Evolutionary conservation across 805 yeast genomes (phyloP).

Genomic region (Ogataea methanolica): DNA sequence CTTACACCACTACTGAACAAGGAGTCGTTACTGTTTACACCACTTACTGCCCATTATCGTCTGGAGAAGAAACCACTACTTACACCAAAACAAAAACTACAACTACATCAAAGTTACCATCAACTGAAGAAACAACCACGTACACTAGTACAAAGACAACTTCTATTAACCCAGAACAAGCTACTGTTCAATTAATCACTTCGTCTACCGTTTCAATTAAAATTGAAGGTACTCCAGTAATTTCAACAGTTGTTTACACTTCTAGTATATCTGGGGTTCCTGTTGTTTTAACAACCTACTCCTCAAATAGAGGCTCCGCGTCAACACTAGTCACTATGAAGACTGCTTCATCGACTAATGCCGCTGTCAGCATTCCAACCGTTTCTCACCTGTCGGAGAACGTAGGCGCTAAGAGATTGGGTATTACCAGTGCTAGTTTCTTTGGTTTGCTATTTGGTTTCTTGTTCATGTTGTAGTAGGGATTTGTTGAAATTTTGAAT

Average conservation of each 20-base stretch:
- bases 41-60: slow-evolving; percentile 19
- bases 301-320: slow-evolving; percentile 5
- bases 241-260: slow-evolving; percentile 20
- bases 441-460: slow-evolving; percentile 9
- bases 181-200: slow-evolving; percentile 18
- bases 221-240: slow-evolving; percentile 10
- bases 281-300: slow-evolving; percentile 24
- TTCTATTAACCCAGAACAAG: neutral
- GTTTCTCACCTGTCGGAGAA: slow-evolving; percentile 8
- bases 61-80: slow-evolving; percentile 5
- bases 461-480: slow-evolving; percentile 6
- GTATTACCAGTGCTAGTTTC: slow-evolving; percentile 7
- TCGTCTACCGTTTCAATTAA: slow-evolving; percentile 17
- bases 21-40: slow-evolving; percentile 16
- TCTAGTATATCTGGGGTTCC: slow-evolving; percentile 21
- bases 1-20: slow-evolving; percentile 8
- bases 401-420: slow-evolving; percentile 11
- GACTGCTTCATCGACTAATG: slow-evolving; percentile 1
- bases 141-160: slow-evolving; percentile 4
- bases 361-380: slow-evolving; percentile 8
- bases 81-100: neutral
- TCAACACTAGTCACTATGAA: slow-evolving; percentile 1
- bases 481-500: neutral
- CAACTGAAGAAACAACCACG: slow-evolving; percentile 1
- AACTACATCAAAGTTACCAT: slow-evolving; percentile 1